phyloP scores from a whole-genome alignment of 1,139 yeast species.

The Scheffersomyces parashehatae region DNA sequence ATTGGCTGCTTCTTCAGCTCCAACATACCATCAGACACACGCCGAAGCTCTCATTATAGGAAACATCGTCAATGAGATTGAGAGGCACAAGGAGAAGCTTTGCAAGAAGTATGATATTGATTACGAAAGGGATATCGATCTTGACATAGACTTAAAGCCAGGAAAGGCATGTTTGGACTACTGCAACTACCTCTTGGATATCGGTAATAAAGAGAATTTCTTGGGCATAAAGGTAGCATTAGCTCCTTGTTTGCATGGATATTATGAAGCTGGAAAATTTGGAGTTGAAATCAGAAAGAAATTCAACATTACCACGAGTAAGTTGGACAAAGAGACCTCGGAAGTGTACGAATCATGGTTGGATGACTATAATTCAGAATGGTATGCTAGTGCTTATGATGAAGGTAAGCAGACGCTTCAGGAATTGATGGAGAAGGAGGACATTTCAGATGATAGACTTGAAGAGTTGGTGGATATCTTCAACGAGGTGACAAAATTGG shows the following conservation, averaged over 20 bases:
- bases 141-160: constrained; percentile 43
- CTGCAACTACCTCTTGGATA: constrained; percentile 56
- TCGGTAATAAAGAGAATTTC: constrained; percentile 58
- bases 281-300: constrained; percentile 18
- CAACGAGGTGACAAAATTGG: constrained; percentile 57
- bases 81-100: constrained; percentile 56
- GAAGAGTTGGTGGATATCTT: constrained; percentile 59
- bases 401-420: constrained; percentile 54
- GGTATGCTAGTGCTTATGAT: constrained; percentile 53
- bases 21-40: constrained; percentile 51
- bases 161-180: constrained; percentile 60
- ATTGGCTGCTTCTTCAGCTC: constrained; percentile 64
- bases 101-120: constrained; percentile 43
- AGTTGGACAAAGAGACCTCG: constrained; percentile 13
- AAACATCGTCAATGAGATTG: constrained; percentile 57
- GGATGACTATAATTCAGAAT: constrained; percentile 56
- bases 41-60: constrained; percentile 53
- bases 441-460: constrained; percentile 37
- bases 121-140: constrained; percentile 43
- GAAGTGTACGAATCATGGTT: constrained; percentile 60
- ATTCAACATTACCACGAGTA: constrained; percentile 12
- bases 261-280: constrained; percentile 50
- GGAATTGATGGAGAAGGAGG: constrained; percentile 28
- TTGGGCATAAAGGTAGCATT: constrained; percentile 66
- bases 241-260: constrained; percentile 79